Conservation (phyloP, 192 early-diverging fungal genomes). For the Umbelopsis ramanniana region DNA sequence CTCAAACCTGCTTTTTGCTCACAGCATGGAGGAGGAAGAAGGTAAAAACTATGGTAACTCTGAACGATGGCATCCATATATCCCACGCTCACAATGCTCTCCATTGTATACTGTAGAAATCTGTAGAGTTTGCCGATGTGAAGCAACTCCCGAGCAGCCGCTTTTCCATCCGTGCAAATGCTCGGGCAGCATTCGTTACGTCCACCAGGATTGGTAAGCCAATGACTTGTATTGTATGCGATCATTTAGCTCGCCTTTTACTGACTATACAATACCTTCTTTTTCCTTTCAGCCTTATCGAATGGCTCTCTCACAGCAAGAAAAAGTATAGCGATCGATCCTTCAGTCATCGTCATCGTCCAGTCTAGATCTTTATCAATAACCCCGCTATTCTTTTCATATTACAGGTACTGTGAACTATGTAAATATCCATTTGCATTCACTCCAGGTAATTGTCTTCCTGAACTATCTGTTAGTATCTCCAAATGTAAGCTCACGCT, state of each 20-base stretch:
- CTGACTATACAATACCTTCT: background rate
- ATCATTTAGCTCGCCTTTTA: no score
- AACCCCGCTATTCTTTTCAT: background rate
- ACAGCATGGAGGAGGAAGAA: slow-evolving; percentile 24
- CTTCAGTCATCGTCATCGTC: background rate
- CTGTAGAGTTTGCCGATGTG: slow-evolving; percentile 86
- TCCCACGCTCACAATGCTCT: background rate
- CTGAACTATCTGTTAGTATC: background rate
- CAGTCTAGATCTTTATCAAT: background rate
- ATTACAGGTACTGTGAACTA: slow-evolving; percentile 82
- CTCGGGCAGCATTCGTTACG: slow-evolving; percentile 91
- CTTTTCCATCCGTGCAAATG: slow-evolving; percentile 97
- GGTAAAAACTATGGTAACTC: background rate
- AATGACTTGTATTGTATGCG: background rate
- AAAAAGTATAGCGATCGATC: slow-evolving; percentile 59
- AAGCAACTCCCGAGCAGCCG: slow-evolving; percentile 77
- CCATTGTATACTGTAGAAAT: slow-evolving; percentile 51
- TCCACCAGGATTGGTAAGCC: slow-evolving; percentile 88
- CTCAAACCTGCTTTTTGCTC: background rate
- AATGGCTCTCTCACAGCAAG: slow-evolving; percentile 84
- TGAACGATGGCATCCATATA: background rate
- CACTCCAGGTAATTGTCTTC: slow-evolving; percentile 56
- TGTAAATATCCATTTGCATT: slow-evolving; percentile 89
- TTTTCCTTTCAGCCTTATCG: slow-evolving; percentile 59
- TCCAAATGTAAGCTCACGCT: background rate